A percentile compares a stretch with the other conserved stretches of the same genome.
Evolutionary conservation across 129 eudicot species (phyloP).

Genomic region (Artemisia argyi): DNA sequence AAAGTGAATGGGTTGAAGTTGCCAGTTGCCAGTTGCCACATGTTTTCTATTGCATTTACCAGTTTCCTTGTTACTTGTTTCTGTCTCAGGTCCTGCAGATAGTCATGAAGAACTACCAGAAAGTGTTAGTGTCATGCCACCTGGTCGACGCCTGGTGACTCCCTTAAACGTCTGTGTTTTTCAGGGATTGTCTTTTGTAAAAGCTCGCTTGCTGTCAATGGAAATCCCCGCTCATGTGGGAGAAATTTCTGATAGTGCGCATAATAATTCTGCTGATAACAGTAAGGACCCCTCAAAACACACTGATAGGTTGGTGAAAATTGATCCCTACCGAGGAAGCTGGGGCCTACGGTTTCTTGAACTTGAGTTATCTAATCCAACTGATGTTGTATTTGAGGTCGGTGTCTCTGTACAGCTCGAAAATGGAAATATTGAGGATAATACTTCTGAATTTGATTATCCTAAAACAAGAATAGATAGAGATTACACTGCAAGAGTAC

Average conservation of each 20-base stretch:
- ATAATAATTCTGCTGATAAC: conserved; percentile 17
- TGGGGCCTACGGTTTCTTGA: conserved; percentile 97
- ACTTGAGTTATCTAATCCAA: conserved; percentile 91
- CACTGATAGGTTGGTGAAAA: conserved; percentile 66
- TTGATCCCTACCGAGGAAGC: conserved; percentile 96
- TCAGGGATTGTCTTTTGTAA: conserved; percentile 86
- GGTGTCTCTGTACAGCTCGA: conserved; percentile 85
- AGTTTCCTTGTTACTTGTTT: conserved; percentile 6
- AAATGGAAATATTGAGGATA: conserved; percentile 32
- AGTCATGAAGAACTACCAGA: conserved; percentile 44
- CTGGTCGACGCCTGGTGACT: conserved; percentile 82
- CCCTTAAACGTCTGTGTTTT: conserved; percentile 85
- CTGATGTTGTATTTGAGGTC: conserved; percentile 82
- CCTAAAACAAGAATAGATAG: conserved; percentile 92
- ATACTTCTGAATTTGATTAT: conserved; percentile 52
- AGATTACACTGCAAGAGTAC: conserved; percentile 87
- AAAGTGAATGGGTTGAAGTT: not conserved
- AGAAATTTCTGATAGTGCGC: conserved; percentile 40
- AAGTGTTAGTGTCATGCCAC: conserved; percentile 47
- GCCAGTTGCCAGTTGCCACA: not conserved
- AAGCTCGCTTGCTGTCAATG: conserved; percentile 89
- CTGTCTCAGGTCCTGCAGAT: conserved; percentile 50
- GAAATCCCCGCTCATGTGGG: conserved; percentile 95
- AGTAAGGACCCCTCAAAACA: conserved; percentile 30
- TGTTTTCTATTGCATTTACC: not conserved